A percentile compares a stretch with the other conserved stretches of the same genome.
phyloP scores from a whole-genome alignment of 2,329 filamentous ascomycete genomes.

The Alternaria sp. region DNA sequence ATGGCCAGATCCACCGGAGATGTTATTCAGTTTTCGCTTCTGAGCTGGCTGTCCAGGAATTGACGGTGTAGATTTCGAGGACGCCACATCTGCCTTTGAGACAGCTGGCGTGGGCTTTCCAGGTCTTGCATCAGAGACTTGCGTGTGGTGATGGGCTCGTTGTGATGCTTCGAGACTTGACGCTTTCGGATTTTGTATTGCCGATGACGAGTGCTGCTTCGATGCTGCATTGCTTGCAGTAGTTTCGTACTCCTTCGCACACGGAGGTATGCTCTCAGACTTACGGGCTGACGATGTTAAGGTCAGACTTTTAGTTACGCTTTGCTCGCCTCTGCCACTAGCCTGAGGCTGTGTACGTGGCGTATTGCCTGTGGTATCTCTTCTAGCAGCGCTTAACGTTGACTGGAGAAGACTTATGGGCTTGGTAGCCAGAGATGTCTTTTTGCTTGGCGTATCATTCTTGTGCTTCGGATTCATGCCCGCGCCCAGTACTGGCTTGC shows the following conservation, averaged over 20 bases:
- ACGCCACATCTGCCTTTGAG: not conserved
- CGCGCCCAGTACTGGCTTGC: not conserved
- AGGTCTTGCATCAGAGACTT: not conserved
- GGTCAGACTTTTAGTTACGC: not conserved
- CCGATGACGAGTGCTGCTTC: not conserved
- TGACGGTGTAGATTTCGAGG: not conserved
- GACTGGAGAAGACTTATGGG: not conserved
- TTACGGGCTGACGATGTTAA: not conserved
- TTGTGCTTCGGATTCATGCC: not conserved
- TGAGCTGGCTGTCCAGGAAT: not conserved
- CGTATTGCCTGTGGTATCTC: not conserved
- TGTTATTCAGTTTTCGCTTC: not conserved
- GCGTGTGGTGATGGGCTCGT: not conserved
- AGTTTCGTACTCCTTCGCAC: not conserved
- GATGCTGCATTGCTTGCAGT: not conserved
- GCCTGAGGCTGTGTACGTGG: not conserved
- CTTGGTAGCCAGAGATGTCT: not conserved
- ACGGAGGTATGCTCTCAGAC: not conserved
- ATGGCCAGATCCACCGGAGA: not conserved
- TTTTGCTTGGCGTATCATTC: not conserved
- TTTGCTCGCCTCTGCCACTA: not conserved
- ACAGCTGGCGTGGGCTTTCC: not conserved
- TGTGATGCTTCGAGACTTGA: not conserved
- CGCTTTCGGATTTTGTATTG: not conserved
- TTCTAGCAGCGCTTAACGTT: not conserved